Conservation (phyloP, 225 moss, liverwort and hornwort genomes). For the Takakia lepidozioides region DNA sequence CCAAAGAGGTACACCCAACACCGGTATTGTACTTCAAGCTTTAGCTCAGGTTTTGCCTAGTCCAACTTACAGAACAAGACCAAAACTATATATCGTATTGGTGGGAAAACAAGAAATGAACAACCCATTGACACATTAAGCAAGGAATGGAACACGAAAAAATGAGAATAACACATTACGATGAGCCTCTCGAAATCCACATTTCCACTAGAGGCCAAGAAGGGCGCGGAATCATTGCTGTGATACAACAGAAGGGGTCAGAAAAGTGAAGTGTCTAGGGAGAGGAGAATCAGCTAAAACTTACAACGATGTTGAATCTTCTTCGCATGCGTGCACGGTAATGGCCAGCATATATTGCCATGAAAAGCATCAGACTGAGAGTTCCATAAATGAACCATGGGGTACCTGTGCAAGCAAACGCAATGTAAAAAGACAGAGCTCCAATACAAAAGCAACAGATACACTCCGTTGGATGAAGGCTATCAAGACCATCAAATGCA, state of each 20-base stretch:
- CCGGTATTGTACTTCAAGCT: not conserved
- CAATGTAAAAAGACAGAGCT: conserved; percentile 44
- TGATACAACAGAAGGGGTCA: no score
- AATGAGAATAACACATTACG: no score
- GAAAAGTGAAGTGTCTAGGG: no score
- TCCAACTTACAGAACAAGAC: no score
- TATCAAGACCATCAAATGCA: no score
- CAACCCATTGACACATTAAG: not conserved
- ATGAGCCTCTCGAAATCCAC: no score
- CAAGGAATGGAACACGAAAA: no score
- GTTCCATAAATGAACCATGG: conserved; percentile 53
- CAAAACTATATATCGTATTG: no score
- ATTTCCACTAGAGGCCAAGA: no score
- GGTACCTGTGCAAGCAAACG: conserved; percentile 42
- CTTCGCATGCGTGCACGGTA: conserved; percentile 49
- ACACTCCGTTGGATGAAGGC: no score
- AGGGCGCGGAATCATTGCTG: no score
- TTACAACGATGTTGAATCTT: conserved; percentile 56
- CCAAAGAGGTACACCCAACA: not conserved
- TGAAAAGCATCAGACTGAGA: conserved; percentile 25
- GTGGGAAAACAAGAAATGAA: not conserved
- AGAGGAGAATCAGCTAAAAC: conserved; percentile 1
- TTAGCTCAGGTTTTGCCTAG: not conserved
- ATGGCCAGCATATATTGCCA: conserved; percentile 47
- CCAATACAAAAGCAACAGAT: conserved; percentile 36